These are phyloP conservation scores for Mortierella sp. DNA, from an alignment of 371 early-diverging fungal species.

Conservation along the genomic window DNA sequence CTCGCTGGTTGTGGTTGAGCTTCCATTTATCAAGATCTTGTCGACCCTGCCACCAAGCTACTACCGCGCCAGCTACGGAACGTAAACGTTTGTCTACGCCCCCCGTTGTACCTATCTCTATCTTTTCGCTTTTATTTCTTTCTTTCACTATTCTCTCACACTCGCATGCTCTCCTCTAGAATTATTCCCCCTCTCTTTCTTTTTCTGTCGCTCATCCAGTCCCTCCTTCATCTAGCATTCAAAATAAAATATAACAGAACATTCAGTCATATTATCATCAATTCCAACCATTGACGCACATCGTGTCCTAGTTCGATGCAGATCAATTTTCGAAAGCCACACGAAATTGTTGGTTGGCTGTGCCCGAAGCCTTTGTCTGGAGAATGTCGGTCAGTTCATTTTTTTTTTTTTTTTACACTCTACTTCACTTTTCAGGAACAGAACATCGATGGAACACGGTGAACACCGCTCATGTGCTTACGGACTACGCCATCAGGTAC, in stretches of 20 bases:
- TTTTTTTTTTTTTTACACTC: not conserved
- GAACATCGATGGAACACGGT: constrained; percentile 33
- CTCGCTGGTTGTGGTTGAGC: constrained; percentile 88
- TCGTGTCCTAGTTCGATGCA: not conserved
- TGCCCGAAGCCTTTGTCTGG: not conserved
- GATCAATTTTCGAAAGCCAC: not conserved
- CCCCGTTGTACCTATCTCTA: not conserved
- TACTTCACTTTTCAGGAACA: not conserved
- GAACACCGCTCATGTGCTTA: constrained; percentile 71
- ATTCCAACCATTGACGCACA: not conserved
- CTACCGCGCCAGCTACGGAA: constrained; percentile 87
- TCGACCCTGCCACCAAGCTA: constrained; percentile 86
- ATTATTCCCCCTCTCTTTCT: constrained; percentile 9
- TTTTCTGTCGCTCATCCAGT: not conserved
- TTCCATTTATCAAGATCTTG: constrained; percentile 85
- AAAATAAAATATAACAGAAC: constrained; percentile 6
- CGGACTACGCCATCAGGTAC: constrained; percentile 80
- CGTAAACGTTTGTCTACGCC: constrained; percentile 52
- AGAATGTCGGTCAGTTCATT: not conserved
- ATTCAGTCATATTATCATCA: not conserved
- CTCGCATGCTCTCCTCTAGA: constrained; percentile 11
- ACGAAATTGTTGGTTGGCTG: not conserved
- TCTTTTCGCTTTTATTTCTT: not conserved
- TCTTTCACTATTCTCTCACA: constrained; percentile 3
- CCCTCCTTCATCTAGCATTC: not conserved